These are phyloP conservation scores for Carallia pectinifolia DNA, from an alignment of 345 rosid genomes.

Conservation along the genomic window DNA sequence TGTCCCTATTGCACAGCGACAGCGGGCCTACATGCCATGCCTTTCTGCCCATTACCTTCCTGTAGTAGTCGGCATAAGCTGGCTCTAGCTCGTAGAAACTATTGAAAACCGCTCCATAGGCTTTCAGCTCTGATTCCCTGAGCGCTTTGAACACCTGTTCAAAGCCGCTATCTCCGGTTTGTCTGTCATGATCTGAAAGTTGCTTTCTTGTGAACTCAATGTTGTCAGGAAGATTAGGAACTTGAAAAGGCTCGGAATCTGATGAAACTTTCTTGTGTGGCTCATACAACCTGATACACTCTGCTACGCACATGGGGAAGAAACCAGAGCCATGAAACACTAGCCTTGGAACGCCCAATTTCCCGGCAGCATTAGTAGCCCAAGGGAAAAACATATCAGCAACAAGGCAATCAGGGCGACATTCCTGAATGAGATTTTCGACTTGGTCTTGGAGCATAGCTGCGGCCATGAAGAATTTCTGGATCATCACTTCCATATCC, in stretches of 20 bases:
- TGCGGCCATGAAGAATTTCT: background rate
- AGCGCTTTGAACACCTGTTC: background rate
- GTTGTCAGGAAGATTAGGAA: constrained; percentile 34
- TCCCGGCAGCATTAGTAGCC: constrained; percentile 36
- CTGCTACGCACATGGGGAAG: constrained; percentile 24
- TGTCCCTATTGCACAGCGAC: constrained; percentile 20
- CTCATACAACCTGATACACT: constrained; percentile 17
- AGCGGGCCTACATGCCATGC: constrained; percentile 50
- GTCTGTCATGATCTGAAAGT: background rate
- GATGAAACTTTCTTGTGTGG: constrained; percentile 27
- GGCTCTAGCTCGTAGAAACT: constrained; percentile 50
- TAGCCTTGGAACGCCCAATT: constrained; percentile 34
- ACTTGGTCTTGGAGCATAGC: constrained; percentile 13
- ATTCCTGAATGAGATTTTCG: constrained; percentile 16
- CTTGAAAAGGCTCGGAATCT: constrained; percentile 25
- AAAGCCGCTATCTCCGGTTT: background rate
- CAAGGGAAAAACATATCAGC: constrained; percentile 37
- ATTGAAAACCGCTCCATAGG: constrained; percentile 38
- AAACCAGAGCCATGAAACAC: constrained; percentile 35
- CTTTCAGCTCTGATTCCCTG: constrained; percentile 23
- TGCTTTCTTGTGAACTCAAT: constrained; percentile 30
- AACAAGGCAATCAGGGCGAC: constrained; percentile 36
- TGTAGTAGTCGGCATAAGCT: constrained; percentile 36
- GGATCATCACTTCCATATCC: background rate
- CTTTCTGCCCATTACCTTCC: constrained; percentile 34